A percentile compares a stretch with the other conserved stretches of the same genome.
phyloP scores from a whole-genome alignment of 495 filamentous ascomycete species.

The Xylaria intraflava region DNA sequence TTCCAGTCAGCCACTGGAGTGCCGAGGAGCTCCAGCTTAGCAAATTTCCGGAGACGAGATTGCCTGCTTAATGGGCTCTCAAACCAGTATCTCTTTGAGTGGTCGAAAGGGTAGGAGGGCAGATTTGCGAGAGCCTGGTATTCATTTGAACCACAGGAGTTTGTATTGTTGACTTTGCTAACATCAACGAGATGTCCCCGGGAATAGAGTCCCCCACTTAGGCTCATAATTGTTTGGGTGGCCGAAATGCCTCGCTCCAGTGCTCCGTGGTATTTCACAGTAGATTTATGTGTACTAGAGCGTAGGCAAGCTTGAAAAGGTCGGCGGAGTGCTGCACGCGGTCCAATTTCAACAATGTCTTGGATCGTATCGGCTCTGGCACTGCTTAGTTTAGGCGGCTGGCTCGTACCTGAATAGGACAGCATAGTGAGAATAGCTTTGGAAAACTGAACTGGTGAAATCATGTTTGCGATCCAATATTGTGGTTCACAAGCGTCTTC shows the following conservation, averaged over 20 bases:
- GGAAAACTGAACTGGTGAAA: constrained; percentile 39
- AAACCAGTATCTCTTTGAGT: constrained; percentile 24
- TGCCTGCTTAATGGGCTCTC: constrained; percentile 26
- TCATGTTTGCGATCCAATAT: constrained; percentile 43
- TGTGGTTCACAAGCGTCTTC: too few species aligned
- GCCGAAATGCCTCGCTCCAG: too few species aligned
- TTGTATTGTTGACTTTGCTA: too few species aligned
- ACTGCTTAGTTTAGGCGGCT: too few species aligned
- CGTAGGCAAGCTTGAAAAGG: too few species aligned
- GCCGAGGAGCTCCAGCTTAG: constrained; percentile 19
- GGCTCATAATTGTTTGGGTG: not conserved
- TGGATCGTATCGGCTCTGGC: not conserved
- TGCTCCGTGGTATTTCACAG: too few species aligned
- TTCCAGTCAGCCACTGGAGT: constrained; percentile 18
- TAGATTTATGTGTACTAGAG: too few species aligned
- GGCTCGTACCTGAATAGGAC: not conserved
- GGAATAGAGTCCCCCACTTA: constrained; percentile 6
- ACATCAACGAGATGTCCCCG: not conserved
- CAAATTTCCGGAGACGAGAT: constrained; percentile 16
- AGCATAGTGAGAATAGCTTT: constrained; percentile 31
- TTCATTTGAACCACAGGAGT: too few species aligned
- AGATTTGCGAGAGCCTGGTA: constrained; percentile 15
- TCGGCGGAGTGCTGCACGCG: constrained; percentile 49
- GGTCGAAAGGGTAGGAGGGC: constrained; percentile 23
- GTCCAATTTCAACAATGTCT: constrained; percentile 48